Base-by-base conservation (phyloP, 306 rosid species). In the Delonix regia region DNA sequence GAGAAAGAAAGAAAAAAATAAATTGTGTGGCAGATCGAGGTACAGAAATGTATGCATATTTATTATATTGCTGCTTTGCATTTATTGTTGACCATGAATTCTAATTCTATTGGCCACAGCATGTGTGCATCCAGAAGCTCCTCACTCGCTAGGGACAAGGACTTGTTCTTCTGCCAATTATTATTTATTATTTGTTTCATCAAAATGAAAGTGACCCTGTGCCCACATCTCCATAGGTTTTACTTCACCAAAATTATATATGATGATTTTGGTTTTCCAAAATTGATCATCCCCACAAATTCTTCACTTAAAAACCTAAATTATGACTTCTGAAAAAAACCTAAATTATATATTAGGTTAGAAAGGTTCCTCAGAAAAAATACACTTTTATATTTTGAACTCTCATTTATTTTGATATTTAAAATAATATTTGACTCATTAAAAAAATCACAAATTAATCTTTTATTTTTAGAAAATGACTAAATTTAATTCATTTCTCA, bases 1-100 rank as follows among this genome's bases (percentile, higher is more conserved):
- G 51, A 45, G 51, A 45, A 16, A 45, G 51, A 69, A 75, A 56
- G 69, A 69, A 15, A 57, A 64, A 65, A 13, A 72, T 24, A 73
- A 39, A 3, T 11, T 19, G 75, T 38, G 75, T 1, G 0, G 55
- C 79, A 45, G 59, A 72, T 15, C 52, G 79, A 39, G 41, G 5
- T 4, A 38, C 14, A 9, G 47, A 42, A 14, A 42, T 1, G 33
- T 1, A 1, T 4, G 33, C 33, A 30, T 69, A 62, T 74, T 74
- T 48, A 10, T 34, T 34, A 34, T 34, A 34, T 34, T 6, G 6
- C 6, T 34, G 2, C 2, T 38, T 72, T 72, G 66, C 60, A 67
- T 15, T 80, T 53, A 80, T 77, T 85, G 77, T 78, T 78, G 82
- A 76, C 85, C 78, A 63, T 68, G 73, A n/a, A n/a, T n/a, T n/a